Base-by-base conservation (phyloP, 2,329 filamentous ascomycete species). In the Aspergillus niger region DNA sequence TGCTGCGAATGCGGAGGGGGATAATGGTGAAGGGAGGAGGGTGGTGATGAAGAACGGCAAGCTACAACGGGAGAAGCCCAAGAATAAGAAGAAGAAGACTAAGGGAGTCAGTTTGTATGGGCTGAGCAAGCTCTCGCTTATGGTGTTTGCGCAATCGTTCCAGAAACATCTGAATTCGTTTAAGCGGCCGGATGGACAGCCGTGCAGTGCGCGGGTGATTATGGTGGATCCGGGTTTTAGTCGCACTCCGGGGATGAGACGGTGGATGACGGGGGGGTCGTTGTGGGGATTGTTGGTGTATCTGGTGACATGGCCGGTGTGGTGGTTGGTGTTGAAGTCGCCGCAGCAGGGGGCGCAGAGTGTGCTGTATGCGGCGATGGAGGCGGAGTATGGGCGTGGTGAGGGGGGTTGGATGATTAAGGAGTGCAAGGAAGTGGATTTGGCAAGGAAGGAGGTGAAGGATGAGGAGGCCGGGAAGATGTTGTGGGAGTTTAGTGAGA, bases 81-180 rank as follows among this genome's bases (percentile, higher is more conserved):
- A 36, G 32, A 2, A 1, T 36, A 36, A 36, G 28, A 49, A 58
- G 57, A 81, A 32, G 58, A 41, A 11, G 24, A 60, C 58, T 17
- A 64, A 64, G n/a, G 62, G 63, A 44, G 58, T 65, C n/a, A 65
- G 65, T 50, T 17, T 91, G 81, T 90, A 71, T 80, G 85, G 77
- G 86, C 84, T 80, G 84, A 89, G 82, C 81, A 81, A 85, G 72
- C 73, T 98, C 28, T 92, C 95, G 0, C 82, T 97, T 49, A 96
- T 94, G 83, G 87, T 90, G 15, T 98, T 99, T 73, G 93, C 91
- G 0, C 85, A 89, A 52, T 90, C 94, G 8, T 97, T 94, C 74
- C 94, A 98, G 78, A 95, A 96, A 74, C 94, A 97, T 74, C 82
- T 99, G 50, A 88, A 92, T 66, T 81, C 89, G 2, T 96, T 96